Conservation (phyloP, 768 basidiomycete species). For the Leccinum subtestaceum region DNA sequence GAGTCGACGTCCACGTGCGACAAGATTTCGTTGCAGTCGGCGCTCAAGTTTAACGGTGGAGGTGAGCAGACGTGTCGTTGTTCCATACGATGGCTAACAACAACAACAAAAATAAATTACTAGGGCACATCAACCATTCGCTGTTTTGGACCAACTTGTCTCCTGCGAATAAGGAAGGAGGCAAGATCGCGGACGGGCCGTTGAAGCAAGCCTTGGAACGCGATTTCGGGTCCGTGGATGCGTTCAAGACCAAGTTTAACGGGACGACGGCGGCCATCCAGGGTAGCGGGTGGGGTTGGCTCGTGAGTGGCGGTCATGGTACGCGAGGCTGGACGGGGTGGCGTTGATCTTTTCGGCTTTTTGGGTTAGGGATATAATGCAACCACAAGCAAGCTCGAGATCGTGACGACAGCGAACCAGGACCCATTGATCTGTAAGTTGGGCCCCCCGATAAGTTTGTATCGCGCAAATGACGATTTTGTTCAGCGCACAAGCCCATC, state of each 20-base stretch:
- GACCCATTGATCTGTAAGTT: conserved; percentile 76
- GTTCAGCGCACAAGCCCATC: conserved; percentile 77
- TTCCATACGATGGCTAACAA: neutral
- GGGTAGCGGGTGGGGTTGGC: conserved; percentile 99
- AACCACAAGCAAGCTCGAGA: conserved; percentile 70
- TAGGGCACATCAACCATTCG: conserved; percentile 89
- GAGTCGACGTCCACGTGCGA: conserved; percentile 65
- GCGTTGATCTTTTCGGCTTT: neutral
- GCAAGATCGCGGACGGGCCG: conserved; percentile 59
- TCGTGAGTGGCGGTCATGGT: conserved; percentile 45
- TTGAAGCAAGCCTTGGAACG: conserved; percentile 73
- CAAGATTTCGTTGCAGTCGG: conserved; percentile 81
- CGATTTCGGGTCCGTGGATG: conserved; percentile 77
- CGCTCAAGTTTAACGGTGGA: conserved; percentile 98
- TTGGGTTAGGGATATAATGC: conserved; percentile 65
- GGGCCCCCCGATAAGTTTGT: neutral
- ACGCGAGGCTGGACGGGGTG: neutral
- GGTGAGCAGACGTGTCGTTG: conserved; percentile 40
- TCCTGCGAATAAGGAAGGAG: conserved; percentile 61
- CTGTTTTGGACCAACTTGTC: conserved; percentile 98
- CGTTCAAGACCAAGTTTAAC: conserved; percentile 84
- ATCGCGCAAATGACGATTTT: conserved; percentile 8
- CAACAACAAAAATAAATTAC: neutral
- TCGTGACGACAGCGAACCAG: conserved; percentile 94
- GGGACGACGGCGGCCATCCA: conserved; percentile 87